These are phyloP conservation scores for Asterella californica DNA, from an alignment of 225 moss, liverwort and hornwort genomes.

Conservation along the genomic window DNA sequence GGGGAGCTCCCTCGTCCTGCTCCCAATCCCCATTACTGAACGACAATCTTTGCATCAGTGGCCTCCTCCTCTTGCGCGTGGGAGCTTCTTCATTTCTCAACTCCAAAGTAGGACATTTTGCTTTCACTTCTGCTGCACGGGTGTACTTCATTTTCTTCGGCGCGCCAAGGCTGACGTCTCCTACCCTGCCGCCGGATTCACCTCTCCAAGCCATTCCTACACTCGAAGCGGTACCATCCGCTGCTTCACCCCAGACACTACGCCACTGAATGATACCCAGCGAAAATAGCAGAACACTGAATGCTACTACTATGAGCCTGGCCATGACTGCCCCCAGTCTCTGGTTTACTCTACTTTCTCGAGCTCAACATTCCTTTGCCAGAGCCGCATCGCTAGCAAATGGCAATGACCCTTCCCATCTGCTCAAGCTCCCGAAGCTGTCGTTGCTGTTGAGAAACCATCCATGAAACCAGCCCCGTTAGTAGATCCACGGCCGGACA, in stretches of 20 bases:
- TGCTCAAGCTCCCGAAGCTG: neutral
- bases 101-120: conserved; percentile 34
- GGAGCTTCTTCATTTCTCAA: conserved; percentile 12
- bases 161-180: conserved; percentile 19
- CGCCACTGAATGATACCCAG: neutral
- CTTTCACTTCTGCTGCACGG: conserved; percentile 30
- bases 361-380: neutral
- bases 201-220: neutral
- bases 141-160: conserved; percentile 23
- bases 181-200: neutral
- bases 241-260: conserved; percentile 2
- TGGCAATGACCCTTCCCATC: neutral
- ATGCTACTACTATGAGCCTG: neutral
- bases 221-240: neutral
- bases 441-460: neutral
- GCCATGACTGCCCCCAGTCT: neutral
- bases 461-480: neutral
- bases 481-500: neutral
- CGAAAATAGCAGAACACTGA: neutral
- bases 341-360: neutral
- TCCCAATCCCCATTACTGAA: conserved; percentile 41
- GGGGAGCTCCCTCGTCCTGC: conserved; percentile 22
- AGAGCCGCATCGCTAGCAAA: neutral
- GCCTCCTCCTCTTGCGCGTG: neutral
- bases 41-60: conserved; percentile 21